Evolutionary conservation across 352 stramenopile genomes (phyloP).

Genomic region (Phytopythium litorale): DNA sequence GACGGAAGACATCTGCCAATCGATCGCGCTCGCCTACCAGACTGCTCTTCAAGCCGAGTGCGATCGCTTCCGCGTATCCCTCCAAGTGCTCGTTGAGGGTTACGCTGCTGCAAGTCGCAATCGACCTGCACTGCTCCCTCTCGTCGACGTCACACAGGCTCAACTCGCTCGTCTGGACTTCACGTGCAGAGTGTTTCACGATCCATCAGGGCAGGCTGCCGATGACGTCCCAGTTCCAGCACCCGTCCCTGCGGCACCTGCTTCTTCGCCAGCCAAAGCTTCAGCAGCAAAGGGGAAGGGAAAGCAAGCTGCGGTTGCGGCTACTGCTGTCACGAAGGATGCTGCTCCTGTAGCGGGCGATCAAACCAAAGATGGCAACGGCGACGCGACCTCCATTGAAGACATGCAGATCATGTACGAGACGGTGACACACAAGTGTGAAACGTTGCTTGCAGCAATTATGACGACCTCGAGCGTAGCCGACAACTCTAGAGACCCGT

Average conservation of each 20-base stretch:
- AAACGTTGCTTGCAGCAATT: conserved; percentile 36
- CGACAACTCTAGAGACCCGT: conserved; percentile 5
- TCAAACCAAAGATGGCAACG: conserved; percentile 10
- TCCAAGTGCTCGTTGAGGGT: conserved; percentile 53
- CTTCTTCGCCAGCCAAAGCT: conserved; percentile 16
- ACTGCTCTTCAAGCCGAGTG: conserved; percentile 63
- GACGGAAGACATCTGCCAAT: conserved; percentile 49
- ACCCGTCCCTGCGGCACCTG: conserved; percentile 6
- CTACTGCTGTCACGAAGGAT: conserved; percentile 15
- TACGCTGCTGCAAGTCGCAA: conserved; percentile 46
- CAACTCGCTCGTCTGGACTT: conserved; percentile 27
- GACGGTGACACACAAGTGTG: conserved; percentile 37
- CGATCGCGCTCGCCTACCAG: conserved; percentile 42
- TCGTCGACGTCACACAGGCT: conserved; percentile 27
- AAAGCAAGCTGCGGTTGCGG: conserved; percentile 15
- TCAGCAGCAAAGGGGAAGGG: conserved; percentile 32
- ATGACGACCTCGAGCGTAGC: conserved; percentile 10
- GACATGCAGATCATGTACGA: conserved; percentile 44
- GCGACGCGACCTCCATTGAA: conserved; percentile 27
- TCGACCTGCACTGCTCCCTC: conserved; percentile 16
- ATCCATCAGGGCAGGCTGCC: conserved; percentile 18
- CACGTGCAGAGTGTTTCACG: conserved; percentile 36
- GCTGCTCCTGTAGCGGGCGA: conserved; percentile 13
- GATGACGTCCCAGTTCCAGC: conserved; percentile 12
- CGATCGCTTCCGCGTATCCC: conserved; percentile 59